These are phyloP conservation scores for Lantana camara DNA, from an alignment of 257 asterid species.

Conservation along the genomic window DNA sequence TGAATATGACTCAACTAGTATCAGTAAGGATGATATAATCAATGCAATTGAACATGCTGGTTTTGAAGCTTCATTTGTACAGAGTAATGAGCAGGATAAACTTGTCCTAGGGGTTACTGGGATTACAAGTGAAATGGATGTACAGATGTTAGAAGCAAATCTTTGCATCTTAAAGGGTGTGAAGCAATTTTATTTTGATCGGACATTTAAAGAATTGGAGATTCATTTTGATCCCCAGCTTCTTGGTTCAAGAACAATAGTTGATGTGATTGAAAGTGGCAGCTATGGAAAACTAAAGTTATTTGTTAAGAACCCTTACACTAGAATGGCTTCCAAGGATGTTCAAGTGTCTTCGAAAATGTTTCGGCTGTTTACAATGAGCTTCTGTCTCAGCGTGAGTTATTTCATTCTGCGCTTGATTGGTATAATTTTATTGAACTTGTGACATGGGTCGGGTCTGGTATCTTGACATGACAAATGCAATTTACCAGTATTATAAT, in stretches of 20 bases:
- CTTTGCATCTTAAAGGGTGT: slow-evolving; percentile 78
- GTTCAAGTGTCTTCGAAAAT: slow-evolving; percentile 78
- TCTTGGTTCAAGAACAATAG: slow-evolving; percentile 77
- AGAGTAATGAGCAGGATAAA: slow-evolving; percentile 91
- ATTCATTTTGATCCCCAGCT: slow-evolving; percentile 92
- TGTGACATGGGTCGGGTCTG: slow-evolving; percentile 8
- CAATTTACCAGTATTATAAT: slow-evolving; percentile 4
- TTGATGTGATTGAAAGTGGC: slow-evolving; percentile 73
- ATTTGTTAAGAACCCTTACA: slow-evolving; percentile 75
- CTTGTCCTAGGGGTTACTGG: slow-evolving; percentile 70
- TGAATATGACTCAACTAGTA: slow-evolving; percentile 73
- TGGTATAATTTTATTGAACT: slow-evolving; percentile 11
- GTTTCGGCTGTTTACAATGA: slow-evolving; percentile 83
- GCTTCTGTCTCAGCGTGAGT: slow-evolving; percentile 91
- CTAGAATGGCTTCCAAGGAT: slow-evolving; percentile 91
- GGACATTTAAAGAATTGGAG: slow-evolving; percentile 56
- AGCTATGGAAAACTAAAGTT: slow-evolving; percentile 72
- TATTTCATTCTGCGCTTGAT: slow-evolving; percentile 20
- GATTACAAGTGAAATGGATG: slow-evolving; percentile 64
- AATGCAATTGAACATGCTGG: slow-evolving; percentile 97
- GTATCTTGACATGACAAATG: slow-evolving; percentile 11
- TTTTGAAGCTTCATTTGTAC: slow-evolving; percentile 92
- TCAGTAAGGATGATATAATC: slow-evolving; percentile 73
- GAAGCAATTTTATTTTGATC: slow-evolving; percentile 62
- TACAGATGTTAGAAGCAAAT: slow-evolving; percentile 65